Conservation (phyloP, 75 land plant species). For the Selaginella moellendorffii region DNA sequence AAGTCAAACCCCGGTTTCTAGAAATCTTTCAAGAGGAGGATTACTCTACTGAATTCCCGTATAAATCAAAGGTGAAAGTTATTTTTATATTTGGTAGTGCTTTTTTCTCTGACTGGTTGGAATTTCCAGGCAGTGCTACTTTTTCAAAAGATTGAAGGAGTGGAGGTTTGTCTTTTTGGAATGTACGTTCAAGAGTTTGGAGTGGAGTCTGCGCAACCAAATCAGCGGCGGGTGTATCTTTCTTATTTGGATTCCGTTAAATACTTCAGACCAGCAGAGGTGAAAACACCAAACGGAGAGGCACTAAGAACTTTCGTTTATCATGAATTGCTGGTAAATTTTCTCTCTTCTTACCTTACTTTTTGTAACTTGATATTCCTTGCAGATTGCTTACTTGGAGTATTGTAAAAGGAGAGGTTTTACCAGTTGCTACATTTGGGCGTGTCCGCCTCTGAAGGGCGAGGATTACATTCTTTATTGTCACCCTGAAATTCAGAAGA, state of each 20-base stretch:
- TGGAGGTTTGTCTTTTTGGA: constrained; percentile 94
- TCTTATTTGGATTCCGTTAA: constrained; percentile 94
- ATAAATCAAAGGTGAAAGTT: constrained; percentile 72
- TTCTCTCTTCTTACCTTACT: not conserved
- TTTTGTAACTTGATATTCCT: not conserved
- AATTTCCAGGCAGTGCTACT: constrained; percentile 57
- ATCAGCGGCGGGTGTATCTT: constrained; percentile 86
- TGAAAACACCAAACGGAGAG: constrained; percentile 67
- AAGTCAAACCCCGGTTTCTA: constrained; percentile 80
- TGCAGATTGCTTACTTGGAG: constrained; percentile 90
- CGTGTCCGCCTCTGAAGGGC: constrained; percentile 93
- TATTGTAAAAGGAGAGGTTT: constrained; percentile 89
- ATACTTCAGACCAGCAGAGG: constrained; percentile 90
- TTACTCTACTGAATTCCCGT: constrained; percentile 82
- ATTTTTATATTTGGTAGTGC: not conserved
- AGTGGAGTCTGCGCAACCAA: constrained; percentile 59
- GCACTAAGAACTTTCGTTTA: constrained; percentile 97
- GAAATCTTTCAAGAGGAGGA: constrained; percentile 93
- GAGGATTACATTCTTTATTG: constrained; percentile 97
- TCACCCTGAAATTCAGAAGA: constrained; percentile 97
- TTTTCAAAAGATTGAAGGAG: constrained; percentile 98
- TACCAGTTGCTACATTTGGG: constrained; percentile 97
- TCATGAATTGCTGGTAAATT: constrained; percentile 82
- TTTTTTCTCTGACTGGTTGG: not conserved
- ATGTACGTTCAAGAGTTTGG: constrained; percentile 99